These are phyloP conservation scores for Epichloe typhina DNA, from an alignment of 2,329 filamentous ascomycete species.

Conservation along the genomic window DNA sequence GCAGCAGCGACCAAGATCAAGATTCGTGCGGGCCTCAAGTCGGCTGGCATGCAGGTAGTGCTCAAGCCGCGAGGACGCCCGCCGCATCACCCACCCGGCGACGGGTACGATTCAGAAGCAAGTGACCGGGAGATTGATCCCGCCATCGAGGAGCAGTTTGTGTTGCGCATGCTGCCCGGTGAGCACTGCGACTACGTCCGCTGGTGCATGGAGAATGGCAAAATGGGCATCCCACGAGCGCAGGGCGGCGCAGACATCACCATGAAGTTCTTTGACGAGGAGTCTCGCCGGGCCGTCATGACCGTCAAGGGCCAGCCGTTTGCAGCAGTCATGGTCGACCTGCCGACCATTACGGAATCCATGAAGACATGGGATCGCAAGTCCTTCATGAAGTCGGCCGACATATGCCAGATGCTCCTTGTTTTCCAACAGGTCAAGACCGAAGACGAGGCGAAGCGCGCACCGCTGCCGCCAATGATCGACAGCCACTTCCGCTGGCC, in stretches of 20 bases:
- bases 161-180: slow-evolving; percentile 78
- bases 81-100: slow-evolving; percentile 59
- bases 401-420: slow-evolving; percentile 80
- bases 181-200: slow-evolving; percentile 75
- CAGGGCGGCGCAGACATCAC: slow-evolving; percentile 64
- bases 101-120: slow-evolving; percentile 93
- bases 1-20: slow-evolving; percentile 38
- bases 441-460: slow-evolving; percentile 52
- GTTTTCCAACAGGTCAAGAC: slow-evolving; percentile 56
- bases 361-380: slow-evolving; percentile 92
- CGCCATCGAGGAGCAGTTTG: slow-evolving; percentile 75
- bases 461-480: slow-evolving; percentile 58
- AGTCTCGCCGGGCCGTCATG: slow-evolving; percentile 60
- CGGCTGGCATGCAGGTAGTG: slow-evolving; percentile 24
- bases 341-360: slow-evolving; percentile 76
- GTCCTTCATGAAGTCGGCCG: slow-evolving; percentile 76
- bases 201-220: slow-evolving; percentile 61
- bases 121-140: slow-evolving; percentile 83
- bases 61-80: slow-evolving; percentile 55
- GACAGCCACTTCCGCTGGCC: slow-evolving; percentile 61
- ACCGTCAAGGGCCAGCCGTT: slow-evolving; percentile 57
- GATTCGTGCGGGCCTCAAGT: slow-evolving; percentile 28
- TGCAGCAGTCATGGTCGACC: slow-evolving; percentile 66
- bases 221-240: slow-evolving; percentile 51
- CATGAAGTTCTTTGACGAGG: slow-evolving; percentile 66